Percentiles rank a stretch among this genome's conserved stretches.
Evolutionary conservation across 352 stramenopile species (phyloP).

Genomic region (Globisporangium canariense): DNA sequence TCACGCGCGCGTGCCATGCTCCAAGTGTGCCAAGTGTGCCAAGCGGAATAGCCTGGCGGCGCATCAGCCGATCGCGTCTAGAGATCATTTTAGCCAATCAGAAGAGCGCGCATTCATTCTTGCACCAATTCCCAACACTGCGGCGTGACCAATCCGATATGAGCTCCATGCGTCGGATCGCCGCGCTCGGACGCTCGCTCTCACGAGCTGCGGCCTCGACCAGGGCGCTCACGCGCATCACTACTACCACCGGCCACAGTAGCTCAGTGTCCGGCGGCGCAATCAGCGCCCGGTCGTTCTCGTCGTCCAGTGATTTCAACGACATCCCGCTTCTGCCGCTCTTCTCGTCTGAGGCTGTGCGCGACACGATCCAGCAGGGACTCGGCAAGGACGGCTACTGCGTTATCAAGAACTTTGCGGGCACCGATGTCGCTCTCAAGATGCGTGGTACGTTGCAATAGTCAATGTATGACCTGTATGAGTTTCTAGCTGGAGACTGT

Average conservation of each 20-base stretch:
- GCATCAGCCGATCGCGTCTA: too few relatives aligned
- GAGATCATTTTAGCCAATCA: too few relatives aligned
- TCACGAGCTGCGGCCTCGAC: neutral
- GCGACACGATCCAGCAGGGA: slow-evolving; percentile 33
- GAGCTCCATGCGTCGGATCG: slow-evolving; percentile 1
- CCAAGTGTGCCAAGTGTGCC: neutral
- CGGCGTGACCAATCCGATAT: neutral
- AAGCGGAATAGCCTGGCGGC: too few relatives aligned
- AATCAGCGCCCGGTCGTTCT: slow-evolving; percentile 3
- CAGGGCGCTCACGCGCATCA: neutral
- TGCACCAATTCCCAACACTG: too few relatives aligned
- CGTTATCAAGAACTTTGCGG: slow-evolving; percentile 39
- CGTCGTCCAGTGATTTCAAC: slow-evolving; percentile 10
- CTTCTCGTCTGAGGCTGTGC: slow-evolving; percentile 31
- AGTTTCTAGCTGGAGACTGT: too few relatives aligned
- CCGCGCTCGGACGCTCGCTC: neutral
- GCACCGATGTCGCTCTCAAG: slow-evolving; percentile 28
- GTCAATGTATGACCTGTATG: neutral
- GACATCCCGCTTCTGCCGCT: slow-evolving; percentile 46
- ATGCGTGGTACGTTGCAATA: slow-evolving; percentile 29
- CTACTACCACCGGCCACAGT: neutral
- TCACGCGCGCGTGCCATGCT: too few relatives aligned
- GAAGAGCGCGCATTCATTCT: too few relatives aligned
- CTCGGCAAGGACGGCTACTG: slow-evolving; percentile 39
- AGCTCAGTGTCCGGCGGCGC: too few relatives aligned